Percentiles rank a stretch among this genome's conserved stretches.
Evolutionary conservation across 805 yeast genomes (phyloP).

Genomic region (Wickerhamomyces bovis): DNA sequence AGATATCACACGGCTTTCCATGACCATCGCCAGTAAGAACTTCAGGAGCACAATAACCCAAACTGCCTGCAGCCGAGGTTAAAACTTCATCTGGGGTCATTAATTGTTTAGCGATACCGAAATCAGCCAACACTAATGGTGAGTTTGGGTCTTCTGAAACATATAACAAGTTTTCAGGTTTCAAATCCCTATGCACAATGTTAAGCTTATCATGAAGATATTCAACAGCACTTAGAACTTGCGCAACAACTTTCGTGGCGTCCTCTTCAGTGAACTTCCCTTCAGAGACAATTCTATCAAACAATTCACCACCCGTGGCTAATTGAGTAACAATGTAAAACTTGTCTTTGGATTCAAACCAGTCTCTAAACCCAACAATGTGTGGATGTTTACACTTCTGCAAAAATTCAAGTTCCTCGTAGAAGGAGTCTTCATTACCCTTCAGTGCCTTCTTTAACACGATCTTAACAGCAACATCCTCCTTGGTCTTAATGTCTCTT

Average conservation of each 20-base stretch:
- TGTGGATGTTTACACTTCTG: slow-evolving; percentile 71
- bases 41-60: slow-evolving; percentile 97
- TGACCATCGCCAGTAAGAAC: slow-evolving; percentile 78
- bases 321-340: slow-evolving; percentile 90
- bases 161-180: slow-evolving; percentile 89
- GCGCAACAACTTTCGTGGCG: slow-evolving; percentile 70
- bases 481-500: slow-evolving; percentile 39
- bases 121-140: slow-evolving; percentile 84
- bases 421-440: slow-evolving; percentile 70
- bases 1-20: slow-evolving; percentile 92
- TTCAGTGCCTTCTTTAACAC: slow-evolving; percentile 78
- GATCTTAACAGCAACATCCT: slow-evolving; percentile 86
- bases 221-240: slow-evolving; percentile 69
- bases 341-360: slow-evolving; percentile 91
- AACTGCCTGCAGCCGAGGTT: slow-evolving; percentile 78
- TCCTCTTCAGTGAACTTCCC: slow-evolving; percentile 88
- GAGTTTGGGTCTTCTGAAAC: slow-evolving; percentile 52
- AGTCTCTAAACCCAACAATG: slow-evolving; percentile 84
- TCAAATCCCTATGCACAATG: slow-evolving; percentile 90
- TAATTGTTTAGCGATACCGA: slow-evolving; percentile 87
- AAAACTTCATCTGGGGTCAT: slow-evolving; percentile 53
- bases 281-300: slow-evolving; percentile 73
- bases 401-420: slow-evolving; percentile 70
- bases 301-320: slow-evolving; percentile 94
- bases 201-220: slow-evolving; percentile 65